phyloP scores from a whole-genome alignment of 805 yeast genomes.

The Pichia exigua region DNA sequence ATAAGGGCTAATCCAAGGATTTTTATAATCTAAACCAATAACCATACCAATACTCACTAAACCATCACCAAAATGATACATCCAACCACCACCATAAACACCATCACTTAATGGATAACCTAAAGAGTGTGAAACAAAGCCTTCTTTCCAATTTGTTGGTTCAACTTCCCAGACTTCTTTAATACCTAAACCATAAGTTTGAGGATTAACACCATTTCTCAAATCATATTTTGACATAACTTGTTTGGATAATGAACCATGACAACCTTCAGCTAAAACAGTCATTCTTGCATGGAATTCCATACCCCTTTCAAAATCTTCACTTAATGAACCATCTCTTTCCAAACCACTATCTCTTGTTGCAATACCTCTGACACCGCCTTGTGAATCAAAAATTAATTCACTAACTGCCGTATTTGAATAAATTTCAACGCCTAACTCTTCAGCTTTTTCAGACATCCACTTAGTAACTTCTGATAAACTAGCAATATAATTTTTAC shows the following conservation, averaged over 20 bases:
- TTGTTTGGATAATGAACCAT: slow-evolving; percentile 83
- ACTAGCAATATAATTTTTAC: slow-evolving; percentile 78
- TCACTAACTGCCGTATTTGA: slow-evolving; percentile 86
- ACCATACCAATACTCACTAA: slow-evolving; percentile 91
- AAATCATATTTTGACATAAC: slow-evolving; percentile 61
- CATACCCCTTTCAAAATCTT: slow-evolving; percentile 88
- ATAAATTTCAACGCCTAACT: slow-evolving; percentile 86
- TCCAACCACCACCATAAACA: slow-evolving; percentile 94
- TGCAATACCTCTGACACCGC: slow-evolving; percentile 78
- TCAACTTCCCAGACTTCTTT: slow-evolving; percentile 96
- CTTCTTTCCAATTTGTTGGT: slow-evolving; percentile 72
- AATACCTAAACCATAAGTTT: slow-evolving; percentile 92
- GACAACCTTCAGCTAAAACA: slow-evolving; percentile 96
- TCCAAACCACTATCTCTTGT: slow-evolving; percentile 88
- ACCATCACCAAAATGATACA: slow-evolving; percentile 94
- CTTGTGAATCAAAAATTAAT: slow-evolving; percentile 54
- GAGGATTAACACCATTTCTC: slow-evolving; percentile 58
- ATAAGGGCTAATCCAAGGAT: slow-evolving; percentile 93
- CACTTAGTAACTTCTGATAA: slow-evolving; percentile 73
- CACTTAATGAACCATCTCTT: slow-evolving; percentile 64
- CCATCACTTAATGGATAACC: slow-evolving; percentile 75
- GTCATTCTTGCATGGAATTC: slow-evolving; percentile 89
- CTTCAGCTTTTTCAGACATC: slow-evolving; percentile 85
- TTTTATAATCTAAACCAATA: slow-evolving; percentile 85
- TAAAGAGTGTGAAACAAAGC: slow-evolving; percentile 77